phyloP scores from a whole-genome alignment of 2,329 filamentous ascomycete species.

The Madurella fahalii region DNA sequence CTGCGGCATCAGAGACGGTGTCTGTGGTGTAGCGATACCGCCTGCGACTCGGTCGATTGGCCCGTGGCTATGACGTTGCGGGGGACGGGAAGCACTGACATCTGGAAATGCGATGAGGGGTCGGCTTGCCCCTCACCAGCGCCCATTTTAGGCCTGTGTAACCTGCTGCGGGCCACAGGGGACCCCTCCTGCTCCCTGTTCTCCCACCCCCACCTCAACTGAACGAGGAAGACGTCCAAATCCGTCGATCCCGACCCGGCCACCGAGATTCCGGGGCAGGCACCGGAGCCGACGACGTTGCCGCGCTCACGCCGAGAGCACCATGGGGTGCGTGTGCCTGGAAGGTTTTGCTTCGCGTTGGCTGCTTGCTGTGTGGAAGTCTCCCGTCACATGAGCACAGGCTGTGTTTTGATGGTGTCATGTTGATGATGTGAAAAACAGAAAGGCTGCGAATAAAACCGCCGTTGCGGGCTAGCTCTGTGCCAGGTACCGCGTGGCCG shows the following conservation, averaged over 20 bases:
- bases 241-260: constrained; percentile 6
- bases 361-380: neutral
- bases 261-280: neutral
- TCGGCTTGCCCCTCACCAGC: constrained; percentile 17
- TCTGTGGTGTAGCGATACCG: neutral
- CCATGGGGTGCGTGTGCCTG: too few relatives aligned
- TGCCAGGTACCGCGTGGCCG: constrained; percentile 11
- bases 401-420: constrained; percentile 11
- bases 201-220: neutral
- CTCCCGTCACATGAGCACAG: neutral
- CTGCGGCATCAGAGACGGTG: neutral
- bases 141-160: neutral
- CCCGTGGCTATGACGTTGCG: constrained; percentile 17
- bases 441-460: constrained; percentile 5
- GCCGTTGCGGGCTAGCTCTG: neutral
- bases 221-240: constrained; percentile 1
- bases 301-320: neutral
- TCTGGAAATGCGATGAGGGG: constrained; percentile 8
- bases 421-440: neutral
- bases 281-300: neutral
- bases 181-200: constrained; percentile 9
- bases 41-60: neutral
- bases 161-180: constrained; percentile 7
- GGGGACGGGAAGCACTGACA: constrained; percentile 5
- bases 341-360: neutral